Conservation (phyloP, 148 eudicot genomes). For the Chenopodium quinoa region DNA sequence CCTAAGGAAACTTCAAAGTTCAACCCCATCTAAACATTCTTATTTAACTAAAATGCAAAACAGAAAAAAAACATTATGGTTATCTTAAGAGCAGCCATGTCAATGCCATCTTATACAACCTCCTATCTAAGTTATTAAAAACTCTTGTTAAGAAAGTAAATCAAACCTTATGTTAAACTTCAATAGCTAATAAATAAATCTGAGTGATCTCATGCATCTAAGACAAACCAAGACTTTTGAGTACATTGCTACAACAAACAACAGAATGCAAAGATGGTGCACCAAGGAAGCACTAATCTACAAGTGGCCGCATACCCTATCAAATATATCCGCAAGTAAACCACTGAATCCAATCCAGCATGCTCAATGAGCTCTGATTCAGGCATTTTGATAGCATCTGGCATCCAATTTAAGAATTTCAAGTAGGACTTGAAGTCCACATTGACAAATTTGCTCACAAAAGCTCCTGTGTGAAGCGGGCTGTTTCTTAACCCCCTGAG, state of each 20-base stretch:
- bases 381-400: conserved; percentile 91
- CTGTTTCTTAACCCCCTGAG: conserved; percentile 86
- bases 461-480: conserved; percentile 61
- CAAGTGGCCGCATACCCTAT: conserved; percentile 56
- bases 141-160: neutral
- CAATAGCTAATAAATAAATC: neutral
- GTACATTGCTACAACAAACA: neutral
- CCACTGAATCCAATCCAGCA: conserved; percentile 94
- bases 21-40: neutral
- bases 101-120: neutral
- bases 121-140: neutral
- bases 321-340: conserved; percentile 87
- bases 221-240: neutral
- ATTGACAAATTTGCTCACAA: conserved; percentile 70
- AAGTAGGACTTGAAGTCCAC: conserved; percentile 76
- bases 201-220: neutral
- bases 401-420: conserved; percentile 91
- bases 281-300: neutral
- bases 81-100: neutral
- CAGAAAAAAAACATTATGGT: neutral
- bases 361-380: conserved; percentile 93
- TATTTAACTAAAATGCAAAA: neutral
- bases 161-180: neutral
- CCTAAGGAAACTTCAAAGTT: neutral
- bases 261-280: conserved; percentile 2